Conservation (phyloP, 305 asterid species). For the Monarda citriodora region DNA sequence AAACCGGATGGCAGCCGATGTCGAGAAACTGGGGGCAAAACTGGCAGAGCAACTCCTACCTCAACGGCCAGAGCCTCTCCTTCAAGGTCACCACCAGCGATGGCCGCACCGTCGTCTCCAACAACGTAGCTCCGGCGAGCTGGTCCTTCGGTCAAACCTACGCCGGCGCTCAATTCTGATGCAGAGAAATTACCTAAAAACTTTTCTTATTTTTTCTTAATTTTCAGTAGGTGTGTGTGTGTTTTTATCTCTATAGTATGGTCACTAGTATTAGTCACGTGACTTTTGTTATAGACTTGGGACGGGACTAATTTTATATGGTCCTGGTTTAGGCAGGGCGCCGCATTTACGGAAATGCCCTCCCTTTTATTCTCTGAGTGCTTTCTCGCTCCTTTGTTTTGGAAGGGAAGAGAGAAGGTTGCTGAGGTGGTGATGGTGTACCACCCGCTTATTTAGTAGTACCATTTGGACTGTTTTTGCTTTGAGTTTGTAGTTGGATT, state of each 20-base stretch:
- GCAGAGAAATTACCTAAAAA: background rate
- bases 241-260: background rate
- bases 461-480: background rate
- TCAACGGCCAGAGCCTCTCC: constrained; percentile 36
- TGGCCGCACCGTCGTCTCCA: constrained; percentile 32
- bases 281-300: constrained; percentile 14
- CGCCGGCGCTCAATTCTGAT: constrained; percentile 31
- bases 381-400: background rate
- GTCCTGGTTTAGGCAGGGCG: constrained; percentile 14
- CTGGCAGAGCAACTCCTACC: constrained; percentile 38
- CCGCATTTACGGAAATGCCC: background rate
- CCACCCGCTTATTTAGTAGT: constrained; percentile 24
- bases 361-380: background rate
- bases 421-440: constrained; percentile 30
- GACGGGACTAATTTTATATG: constrained; percentile 30
- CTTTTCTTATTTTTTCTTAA: background rate
- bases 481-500: constrained; percentile 1
- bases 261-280: constrained; percentile 30
- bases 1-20: constrained; percentile 38
- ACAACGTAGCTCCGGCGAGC: constrained; percentile 31
- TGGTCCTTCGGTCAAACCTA: constrained; percentile 50
- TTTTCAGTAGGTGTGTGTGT: background rate
- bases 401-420: background rate
- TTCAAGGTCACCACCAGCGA: constrained; percentile 42
- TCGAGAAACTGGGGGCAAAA: constrained; percentile 44